Conservation (phyloP, 352 stramenopile genomes). For the Phytopythium litorale region DNA sequence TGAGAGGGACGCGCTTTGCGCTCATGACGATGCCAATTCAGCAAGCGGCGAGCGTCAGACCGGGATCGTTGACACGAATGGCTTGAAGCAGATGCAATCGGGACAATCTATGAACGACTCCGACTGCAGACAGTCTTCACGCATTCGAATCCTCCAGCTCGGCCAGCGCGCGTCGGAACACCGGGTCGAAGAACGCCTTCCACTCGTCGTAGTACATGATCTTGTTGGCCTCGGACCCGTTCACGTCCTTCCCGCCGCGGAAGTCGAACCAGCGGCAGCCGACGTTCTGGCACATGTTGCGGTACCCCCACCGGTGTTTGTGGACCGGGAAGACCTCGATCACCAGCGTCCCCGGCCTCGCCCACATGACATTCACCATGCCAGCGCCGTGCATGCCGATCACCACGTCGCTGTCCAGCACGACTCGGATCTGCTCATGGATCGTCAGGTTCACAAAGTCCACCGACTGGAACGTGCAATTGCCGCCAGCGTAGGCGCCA, state of each 20-base stretch:
- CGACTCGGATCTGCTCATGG: constrained; percentile 52
- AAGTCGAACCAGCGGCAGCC: constrained; percentile 62
- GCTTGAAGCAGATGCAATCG: no score
- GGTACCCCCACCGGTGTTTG: constrained; percentile 59
- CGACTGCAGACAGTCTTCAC: no score
- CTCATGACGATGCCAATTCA: no score
- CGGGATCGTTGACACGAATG: no score
- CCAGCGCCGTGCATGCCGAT: constrained; percentile 81
- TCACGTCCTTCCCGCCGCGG: constrained; percentile 35
- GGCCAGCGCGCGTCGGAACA: no score
- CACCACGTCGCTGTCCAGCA: constrained; percentile 64
- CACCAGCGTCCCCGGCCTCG: constrained; percentile 41
- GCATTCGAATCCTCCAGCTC: no score
- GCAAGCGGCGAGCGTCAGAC: no score
- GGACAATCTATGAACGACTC: no score
- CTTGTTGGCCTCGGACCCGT: neutral
- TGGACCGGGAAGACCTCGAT: constrained; percentile 71
- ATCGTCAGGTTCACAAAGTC: constrained; percentile 61
- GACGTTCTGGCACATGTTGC: constrained; percentile 70
- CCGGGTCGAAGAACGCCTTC: constrained; percentile 2
- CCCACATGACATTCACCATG: constrained; percentile 73
- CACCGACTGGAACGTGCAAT: constrained; percentile 41
- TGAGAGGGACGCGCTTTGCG: no score
- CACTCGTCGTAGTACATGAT: neutral
- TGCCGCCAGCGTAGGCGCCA: neutral